These are phyloP conservation scores for Pleurotus eryngii DNA, from an alignment of 768 basidiomycete species.

Conservation along the genomic window DNA sequence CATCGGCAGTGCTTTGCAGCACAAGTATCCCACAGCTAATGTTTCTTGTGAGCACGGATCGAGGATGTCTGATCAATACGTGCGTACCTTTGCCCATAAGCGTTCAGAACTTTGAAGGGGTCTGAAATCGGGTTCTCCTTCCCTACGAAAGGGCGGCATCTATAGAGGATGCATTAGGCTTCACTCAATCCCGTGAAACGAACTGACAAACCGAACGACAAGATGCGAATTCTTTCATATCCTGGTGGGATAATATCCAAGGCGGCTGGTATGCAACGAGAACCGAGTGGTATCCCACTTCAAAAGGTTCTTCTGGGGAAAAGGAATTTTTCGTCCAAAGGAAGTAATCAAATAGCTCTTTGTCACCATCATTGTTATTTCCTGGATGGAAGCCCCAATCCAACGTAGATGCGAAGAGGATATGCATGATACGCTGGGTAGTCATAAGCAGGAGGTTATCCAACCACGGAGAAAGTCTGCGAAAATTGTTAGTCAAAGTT, in stretches of 20 bases:
- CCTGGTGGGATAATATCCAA: slow-evolving; percentile 52
- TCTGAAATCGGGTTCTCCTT: slow-evolving; percentile 31
- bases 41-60: background rate
- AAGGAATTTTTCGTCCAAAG: slow-evolving; percentile 31
- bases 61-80: background rate
- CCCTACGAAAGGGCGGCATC: slow-evolving; percentile 36
- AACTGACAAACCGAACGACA: slow-evolving; percentile 34
- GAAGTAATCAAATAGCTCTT: slow-evolving; percentile 41
- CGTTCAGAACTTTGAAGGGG: slow-evolving; percentile 42
- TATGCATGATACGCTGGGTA: slow-evolving; percentile 43
- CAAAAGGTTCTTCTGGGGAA: slow-evolving; percentile 4
- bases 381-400: slow-evolving; percentile 39
- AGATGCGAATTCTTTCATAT: slow-evolving; percentile 50
- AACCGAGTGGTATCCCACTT: slow-evolving; percentile 31
- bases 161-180: slow-evolving; percentile 9
- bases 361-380: slow-evolving; percentile 30
- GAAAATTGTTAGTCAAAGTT: background rate
- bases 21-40: slow-evolving; percentile 57
- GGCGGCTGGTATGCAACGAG: slow-evolving; percentile 60
- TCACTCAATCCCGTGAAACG: no score
- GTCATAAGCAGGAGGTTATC: slow-evolving; percentile 50
- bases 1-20: slow-evolving; percentile 43
- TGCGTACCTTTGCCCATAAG: slow-evolving; percentile 56
- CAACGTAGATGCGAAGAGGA: slow-evolving; percentile 37
- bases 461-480: slow-evolving; percentile 48